Base-by-base conservation (phyloP, 2,329 filamentous ascomycete species). In the Pseudogymnoascus sp. region DNA sequence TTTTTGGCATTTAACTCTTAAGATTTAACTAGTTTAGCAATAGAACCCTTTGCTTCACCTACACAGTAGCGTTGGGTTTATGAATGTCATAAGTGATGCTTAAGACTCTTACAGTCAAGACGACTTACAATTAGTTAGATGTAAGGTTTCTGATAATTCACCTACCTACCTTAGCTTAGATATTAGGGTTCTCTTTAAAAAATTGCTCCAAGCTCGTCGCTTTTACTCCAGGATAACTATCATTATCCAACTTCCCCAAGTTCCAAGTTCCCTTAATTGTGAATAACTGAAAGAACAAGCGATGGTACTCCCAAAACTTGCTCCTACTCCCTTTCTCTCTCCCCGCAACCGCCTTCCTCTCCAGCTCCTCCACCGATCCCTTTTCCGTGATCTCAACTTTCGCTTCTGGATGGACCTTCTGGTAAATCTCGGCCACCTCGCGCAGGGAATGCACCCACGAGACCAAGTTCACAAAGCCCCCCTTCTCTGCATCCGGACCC, bases 381-480 rank as follows among this genome's bases (percentile, higher is more conserved):
- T 19, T 62, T 6, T 62, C 37, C 19, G 10, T 4, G 14, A 47
- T 29, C 5, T 21, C 61, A 29, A 62, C 38, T 2, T 44, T 33
- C 40, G 61, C 38, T 47, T 47, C 61, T 33, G 26, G 37, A 8
- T 47, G 61, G 2, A 47, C 37, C n/a, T 29, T 62, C 7, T 56
- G 10, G 38, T 47, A 47, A 16, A 47, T 47, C 13, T 33, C 38
- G 19, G 44, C 61, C 14, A 62, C 38, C 16, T 62, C 61, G 19
- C 29, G 60, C n/a, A 63, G 64, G 6, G 66, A 67, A 37, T 67
- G 61, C 21, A 42, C 60, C 60, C 59, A 63, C 13, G 21, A 37
- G 10, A 53, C 40, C 21, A 65, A 61, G 35, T 59, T 40, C 5
- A 53, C 33, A 29, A 65, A 24, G 0, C 61, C 64, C 2, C 64